A percentile compares a stretch with the other conserved stretches of the same genome.
Conservation (phyloP, 305 asterid species). For the Fraxinus floribunda region DNA sequence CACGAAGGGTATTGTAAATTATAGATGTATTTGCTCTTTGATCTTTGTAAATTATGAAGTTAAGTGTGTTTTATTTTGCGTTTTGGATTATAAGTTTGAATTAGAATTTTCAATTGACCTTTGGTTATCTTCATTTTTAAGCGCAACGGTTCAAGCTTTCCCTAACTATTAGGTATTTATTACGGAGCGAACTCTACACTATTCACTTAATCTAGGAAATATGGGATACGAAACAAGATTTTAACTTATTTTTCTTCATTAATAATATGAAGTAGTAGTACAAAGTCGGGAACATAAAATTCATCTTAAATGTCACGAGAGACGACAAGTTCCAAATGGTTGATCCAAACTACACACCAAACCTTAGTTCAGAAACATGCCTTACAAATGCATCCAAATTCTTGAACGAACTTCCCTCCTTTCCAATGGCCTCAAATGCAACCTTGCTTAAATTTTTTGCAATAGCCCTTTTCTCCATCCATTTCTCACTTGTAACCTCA, state of each 20-base stretch:
- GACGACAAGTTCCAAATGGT: background rate
- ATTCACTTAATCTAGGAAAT: too few species aligned
- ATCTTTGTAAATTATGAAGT: background rate
- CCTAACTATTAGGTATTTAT: too few species aligned
- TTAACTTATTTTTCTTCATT: too few species aligned
- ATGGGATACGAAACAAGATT: too few species aligned
- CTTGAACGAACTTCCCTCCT: slow-evolving; percentile 39
- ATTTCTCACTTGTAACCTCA: slow-evolving; percentile 25
- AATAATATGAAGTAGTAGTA: too few species aligned
- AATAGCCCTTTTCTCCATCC: slow-evolving; percentile 43
- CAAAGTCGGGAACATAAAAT: too few species aligned
- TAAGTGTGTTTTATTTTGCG: background rate
- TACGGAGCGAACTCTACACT: too few species aligned
- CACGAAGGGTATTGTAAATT: too few species aligned
- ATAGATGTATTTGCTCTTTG: background rate
- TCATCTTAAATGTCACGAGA: background rate
- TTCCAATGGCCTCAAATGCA: slow-evolving; percentile 33
- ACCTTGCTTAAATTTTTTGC: slow-evolving; percentile 44
- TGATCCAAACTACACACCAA: background rate
- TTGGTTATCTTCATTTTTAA: too few species aligned
- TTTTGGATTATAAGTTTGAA: too few species aligned
- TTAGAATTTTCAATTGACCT: too few species aligned
- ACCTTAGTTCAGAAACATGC: slow-evolving; percentile 1
- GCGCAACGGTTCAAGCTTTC: too few species aligned
- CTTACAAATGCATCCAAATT: slow-evolving; percentile 32